Percentiles rank a stretch among this genome's conserved stretches.
phyloP scores from a whole-genome alignment of 257 asterid species.

The Solanum chilense region DNA sequence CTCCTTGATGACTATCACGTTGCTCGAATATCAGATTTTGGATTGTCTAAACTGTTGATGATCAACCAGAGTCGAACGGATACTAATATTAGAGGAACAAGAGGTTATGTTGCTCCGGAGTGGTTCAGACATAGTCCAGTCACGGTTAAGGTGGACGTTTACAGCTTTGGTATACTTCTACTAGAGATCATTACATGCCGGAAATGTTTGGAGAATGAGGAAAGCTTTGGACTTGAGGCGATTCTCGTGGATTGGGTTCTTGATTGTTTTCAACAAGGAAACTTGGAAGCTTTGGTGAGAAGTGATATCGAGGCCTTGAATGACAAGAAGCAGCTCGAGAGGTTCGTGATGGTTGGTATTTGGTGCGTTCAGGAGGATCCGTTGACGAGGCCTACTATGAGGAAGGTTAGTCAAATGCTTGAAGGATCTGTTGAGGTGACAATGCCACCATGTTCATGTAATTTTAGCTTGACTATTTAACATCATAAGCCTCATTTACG shows the following conservation, averaged over 20 bases:
- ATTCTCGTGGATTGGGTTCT: constrained; percentile 14
- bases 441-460: neutral
- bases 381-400: constrained; percentile 20
- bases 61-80: neutral
- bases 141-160: constrained; percentile 24
- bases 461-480: neutral
- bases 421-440: constrained; percentile 20
- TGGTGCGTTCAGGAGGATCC: constrained; percentile 31
- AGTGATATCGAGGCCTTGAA: constrained; percentile 10
- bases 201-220: neutral
- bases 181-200: constrained; percentile 20
- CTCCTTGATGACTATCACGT: neutral
- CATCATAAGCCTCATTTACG: neutral
- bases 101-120: neutral
- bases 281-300: constrained; percentile 2
- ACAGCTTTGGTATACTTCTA: constrained; percentile 27
- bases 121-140: constrained; percentile 3
- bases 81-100: neutral
- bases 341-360: constrained; percentile 14
- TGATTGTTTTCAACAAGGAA: constrained; percentile 18
- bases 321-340: constrained; percentile 5
- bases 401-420: constrained; percentile 17
- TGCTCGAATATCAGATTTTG: constrained; percentile 3
- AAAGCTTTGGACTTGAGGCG: neutral
- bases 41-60: neutral